Percentiles rank a stretch among this genome's conserved stretches.
phyloP scores from a whole-genome alignment of 2,329 filamentous ascomycete species.

The Trichophyton benhamiae region DNA sequence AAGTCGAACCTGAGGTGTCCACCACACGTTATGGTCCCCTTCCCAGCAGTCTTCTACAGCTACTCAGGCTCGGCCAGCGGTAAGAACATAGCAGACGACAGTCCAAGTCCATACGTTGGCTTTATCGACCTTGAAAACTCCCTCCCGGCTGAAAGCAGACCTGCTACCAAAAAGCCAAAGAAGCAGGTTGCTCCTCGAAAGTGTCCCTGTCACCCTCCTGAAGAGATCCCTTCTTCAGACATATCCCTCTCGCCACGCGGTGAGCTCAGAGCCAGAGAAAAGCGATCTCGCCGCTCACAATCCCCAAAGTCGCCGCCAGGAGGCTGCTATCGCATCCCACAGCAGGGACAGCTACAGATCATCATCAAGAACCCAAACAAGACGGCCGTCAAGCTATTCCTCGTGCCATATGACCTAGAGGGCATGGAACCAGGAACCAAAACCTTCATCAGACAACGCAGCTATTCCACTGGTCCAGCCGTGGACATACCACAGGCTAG shows the following conservation, averaged over 20 bases:
- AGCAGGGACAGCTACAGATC: slow-evolving; percentile 88
- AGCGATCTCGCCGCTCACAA: slow-evolving; percentile 47
- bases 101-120: slow-evolving; percentile 90
- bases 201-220: slow-evolving; percentile 9
- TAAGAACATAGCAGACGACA: slow-evolving; percentile 58
- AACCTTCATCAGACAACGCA: slow-evolving; percentile 88
- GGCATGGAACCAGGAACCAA: slow-evolving; percentile 93
- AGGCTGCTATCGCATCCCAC: slow-evolving; percentile 85
- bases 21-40: slow-evolving; percentile 76
- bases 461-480: slow-evolving; percentile 76
- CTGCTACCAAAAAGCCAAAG: slow-evolving; percentile 27
- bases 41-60: slow-evolving; percentile 92
- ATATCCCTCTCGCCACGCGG: slow-evolving; percentile 18
- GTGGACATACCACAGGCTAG: slow-evolving; percentile 54
- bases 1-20: slow-evolving; percentile 76
- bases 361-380: slow-evolving; percentile 98
- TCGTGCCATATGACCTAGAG: slow-evolving; percentile 80
- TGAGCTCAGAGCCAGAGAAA: slow-evolving; percentile 39
- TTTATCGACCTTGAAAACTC: slow-evolving; percentile 81
- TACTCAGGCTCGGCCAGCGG: slow-evolving; percentile 59
- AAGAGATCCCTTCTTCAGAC: slow-evolving; percentile 6
- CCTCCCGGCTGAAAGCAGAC: slow-evolving; percentile 41
- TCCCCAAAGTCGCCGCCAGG: slow-evolving; percentile 61
- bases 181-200: slow-evolving; percentile 23
- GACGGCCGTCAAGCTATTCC: slow-evolving; percentile 89